Evolutionary conservation across 2,329 filamentous ascomycete genomes (phyloP).

Genomic region (Endoconidiophora polonica): DNA sequence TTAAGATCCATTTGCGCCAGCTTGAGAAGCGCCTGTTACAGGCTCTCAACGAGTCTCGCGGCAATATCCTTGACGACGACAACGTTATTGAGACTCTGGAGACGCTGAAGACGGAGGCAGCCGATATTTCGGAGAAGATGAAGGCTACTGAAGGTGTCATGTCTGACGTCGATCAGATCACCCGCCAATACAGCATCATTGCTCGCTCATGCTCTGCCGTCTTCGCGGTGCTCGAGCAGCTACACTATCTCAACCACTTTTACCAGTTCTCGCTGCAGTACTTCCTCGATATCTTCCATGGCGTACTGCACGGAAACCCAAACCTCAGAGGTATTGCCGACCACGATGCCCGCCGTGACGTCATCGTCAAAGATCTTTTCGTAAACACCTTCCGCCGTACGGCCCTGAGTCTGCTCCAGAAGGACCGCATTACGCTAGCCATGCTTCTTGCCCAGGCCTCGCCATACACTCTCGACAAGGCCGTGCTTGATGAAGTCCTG

Average conservation of each 20-base stretch:
- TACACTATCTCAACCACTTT: constrained; percentile 97
- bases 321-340: constrained; percentile 54
- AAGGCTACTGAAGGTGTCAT: constrained; percentile 94
- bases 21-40: constrained; percentile 88
- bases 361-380: constrained; percentile 84
- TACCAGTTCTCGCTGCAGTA: constrained; percentile 99
- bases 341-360: constrained; percentile 64
- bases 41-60: constrained; percentile 89
- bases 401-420: constrained; percentile 81
- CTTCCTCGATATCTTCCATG: constrained; percentile 94
- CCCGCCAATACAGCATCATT: constrained; percentile 82
- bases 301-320: constrained; percentile 68
- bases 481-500: constrained; percentile 69
- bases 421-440: constrained; percentile 82
- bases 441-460: constrained; percentile 91
- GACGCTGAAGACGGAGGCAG: constrained; percentile 93
- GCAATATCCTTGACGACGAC: constrained; percentile 96
- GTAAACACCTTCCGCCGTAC: constrained; percentile 84
- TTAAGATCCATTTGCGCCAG: constrained; percentile 93
- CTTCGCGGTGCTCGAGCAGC: constrained; percentile 88
- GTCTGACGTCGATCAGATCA: constrained; percentile 93
- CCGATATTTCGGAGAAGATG: constrained; percentile 92
- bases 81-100: constrained; percentile 96
- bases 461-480: constrained; percentile 91
- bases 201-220: constrained; percentile 92